Evolutionary conservation across 345 rosid genomes (phyloP).

Genomic region (Salix suchowensis): DNA sequence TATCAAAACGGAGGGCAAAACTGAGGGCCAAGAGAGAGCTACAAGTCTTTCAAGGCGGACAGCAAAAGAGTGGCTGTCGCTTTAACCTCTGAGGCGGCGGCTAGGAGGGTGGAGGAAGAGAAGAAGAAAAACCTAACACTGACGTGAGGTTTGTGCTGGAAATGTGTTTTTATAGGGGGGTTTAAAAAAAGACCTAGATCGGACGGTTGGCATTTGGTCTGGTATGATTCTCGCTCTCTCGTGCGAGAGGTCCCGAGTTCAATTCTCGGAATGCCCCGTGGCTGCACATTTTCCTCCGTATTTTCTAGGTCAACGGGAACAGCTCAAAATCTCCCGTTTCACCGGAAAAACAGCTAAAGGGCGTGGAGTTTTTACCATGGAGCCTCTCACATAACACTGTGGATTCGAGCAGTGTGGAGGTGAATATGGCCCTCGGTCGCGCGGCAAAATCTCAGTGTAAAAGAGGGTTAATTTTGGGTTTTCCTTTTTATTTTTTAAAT

Average conservation of each 20-base stretch:
- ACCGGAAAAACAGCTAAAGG: too few relatives aligned
- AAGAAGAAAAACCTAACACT: not conserved
- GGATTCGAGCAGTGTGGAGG: too few relatives aligned
- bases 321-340: too few relatives aligned
- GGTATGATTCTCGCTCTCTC: too few relatives aligned
- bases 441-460: accelerated
- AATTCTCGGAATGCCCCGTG: constrained; percentile 62
- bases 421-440: too few relatives aligned
- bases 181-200: constrained; percentile 39
- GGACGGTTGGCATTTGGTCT: constrained; percentile 32
- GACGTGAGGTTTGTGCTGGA: not conserved
- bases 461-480: too few relatives aligned
- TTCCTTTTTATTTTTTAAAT: too few relatives aligned
- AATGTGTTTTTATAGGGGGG: constrained; percentile 1
- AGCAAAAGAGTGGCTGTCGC: constrained; percentile 42
- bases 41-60: constrained; percentile 60
- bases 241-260: constrained; percentile 83
- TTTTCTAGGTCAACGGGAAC: too few relatives aligned
- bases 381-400: too few relatives aligned
- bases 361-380: too few relatives aligned
- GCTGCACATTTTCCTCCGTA: too few relatives aligned
- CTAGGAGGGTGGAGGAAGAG: not conserved
- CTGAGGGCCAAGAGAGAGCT: constrained; percentile 53
- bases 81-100: constrained; percentile 45
- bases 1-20: constrained; percentile 24